Evolutionary conservation across 495 filamentous ascomycete genomes (phyloP).

Genomic region (Friedmanniomyces endolithicus): DNA sequence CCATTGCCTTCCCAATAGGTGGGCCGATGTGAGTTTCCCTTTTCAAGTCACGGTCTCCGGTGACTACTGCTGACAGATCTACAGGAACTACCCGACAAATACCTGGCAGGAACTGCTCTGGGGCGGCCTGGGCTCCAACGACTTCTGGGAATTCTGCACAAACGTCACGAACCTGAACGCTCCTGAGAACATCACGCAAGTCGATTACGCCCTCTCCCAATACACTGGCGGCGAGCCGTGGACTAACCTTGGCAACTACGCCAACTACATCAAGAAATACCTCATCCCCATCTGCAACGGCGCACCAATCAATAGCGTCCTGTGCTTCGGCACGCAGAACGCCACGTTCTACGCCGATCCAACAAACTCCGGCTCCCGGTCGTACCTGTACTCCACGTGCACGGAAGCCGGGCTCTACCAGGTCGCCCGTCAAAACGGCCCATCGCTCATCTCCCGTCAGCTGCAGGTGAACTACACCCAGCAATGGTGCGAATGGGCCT

Average conservation of each 20-base stretch:
- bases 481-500: constrained; percentile 42
- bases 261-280: constrained; percentile 35
- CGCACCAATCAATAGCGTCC: constrained; percentile 32
- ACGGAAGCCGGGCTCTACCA: constrained; percentile 32
- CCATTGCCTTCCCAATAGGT: constrained; percentile 30
- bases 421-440: constrained; percentile 32
- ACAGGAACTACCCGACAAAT: constrained; percentile 35
- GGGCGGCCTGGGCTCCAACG: constrained; percentile 27
- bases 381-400: constrained; percentile 39
- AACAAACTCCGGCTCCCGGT: constrained; percentile 20
- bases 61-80: constrained; percentile 23
- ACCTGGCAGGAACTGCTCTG: constrained; percentile 42
- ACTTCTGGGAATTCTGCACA: constrained; percentile 40
- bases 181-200: constrained; percentile 30
- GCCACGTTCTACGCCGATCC: constrained; percentile 29
- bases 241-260: constrained; percentile 37
- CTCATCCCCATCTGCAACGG: constrained; percentile 33
- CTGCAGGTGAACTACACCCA: constrained; percentile 38
- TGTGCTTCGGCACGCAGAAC: constrained; percentile 37
- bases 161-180: constrained; percentile 38
- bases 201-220: constrained; percentile 34
- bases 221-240: constrained; percentile 38
- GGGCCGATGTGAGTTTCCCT: background rate
- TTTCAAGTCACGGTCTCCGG: background rate
- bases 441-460: constrained; percentile 33